Base-by-base conservation (phyloP, 805 yeast genomes). In the Cyberlindnera japonica region DNA sequence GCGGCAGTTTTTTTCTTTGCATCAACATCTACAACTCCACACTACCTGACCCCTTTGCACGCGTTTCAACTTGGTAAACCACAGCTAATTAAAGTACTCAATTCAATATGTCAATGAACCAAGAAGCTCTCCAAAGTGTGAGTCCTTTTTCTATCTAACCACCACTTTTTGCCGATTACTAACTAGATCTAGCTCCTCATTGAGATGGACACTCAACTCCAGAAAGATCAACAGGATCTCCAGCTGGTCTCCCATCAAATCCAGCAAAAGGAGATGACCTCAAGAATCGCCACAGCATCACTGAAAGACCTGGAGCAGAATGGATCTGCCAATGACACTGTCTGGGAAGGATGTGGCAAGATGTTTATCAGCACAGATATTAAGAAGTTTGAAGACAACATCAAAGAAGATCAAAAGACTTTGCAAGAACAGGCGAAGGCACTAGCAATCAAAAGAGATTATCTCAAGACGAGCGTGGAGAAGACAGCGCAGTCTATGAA, bases 311-410 rank as follows among this genome's bases (percentile, higher is more conserved):
- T 88, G 36, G 53, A 50, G 35, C 56, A 51, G 19, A 49, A 45
- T 21, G 63, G 72, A 12, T 44, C 49, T 1, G 69, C 65, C 9
- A 66, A 66, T 16, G 72, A 75, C 9, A 57, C 57, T 8, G 90
- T 89, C 5, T 89, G 95, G 93, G 77, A 85, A 57, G 86, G 95
- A 5, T 75, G 86, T 25, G 97, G 97, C 21, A 83, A 83, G 61
- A 75, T 87, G 22, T 84, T 83, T 58, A 63, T 83, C 9, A 33
- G 56, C 17, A 69, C 69, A 5, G 67, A 69, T 20, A 66, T 67
- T 3, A 52, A 59, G 4, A 62, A 66, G 4, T 84, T 85, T 61
- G 59, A 72, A 33, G 53, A 58, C 11, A 70, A 68, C 37, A 61
- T 87, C 24, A 57, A 66, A 17, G 57, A 62, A 17, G 87, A 85